phyloP scores from a whole-genome alignment of 306 rosid species.

The Glycine latifolia region DNA sequence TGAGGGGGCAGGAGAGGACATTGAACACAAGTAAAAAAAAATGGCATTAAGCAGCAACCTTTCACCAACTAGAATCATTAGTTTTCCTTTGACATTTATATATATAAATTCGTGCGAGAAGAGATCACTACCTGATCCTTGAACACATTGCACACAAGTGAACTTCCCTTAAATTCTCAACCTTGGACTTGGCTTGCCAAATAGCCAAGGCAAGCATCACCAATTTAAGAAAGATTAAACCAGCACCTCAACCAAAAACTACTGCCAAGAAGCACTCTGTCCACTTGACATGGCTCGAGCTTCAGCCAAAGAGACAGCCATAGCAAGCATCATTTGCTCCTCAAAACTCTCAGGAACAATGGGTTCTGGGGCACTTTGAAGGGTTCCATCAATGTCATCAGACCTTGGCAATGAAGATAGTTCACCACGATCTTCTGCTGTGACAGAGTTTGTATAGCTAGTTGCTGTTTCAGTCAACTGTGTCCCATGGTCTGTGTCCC shows the following conservation, averaged over 20 bases:
- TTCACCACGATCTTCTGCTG: conserved; percentile 59
- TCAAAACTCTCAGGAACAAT: conserved; percentile 90
- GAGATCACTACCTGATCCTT: conserved; percentile 61
- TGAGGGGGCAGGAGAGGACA: conserved; percentile 35
- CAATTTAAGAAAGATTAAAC: conserved; percentile 47
- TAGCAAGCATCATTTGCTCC: conserved; percentile 98
- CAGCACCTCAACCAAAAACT: conserved; percentile 47
- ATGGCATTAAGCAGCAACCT: conserved; percentile 56
- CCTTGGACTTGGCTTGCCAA: conserved; percentile 50
- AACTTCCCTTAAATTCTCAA: conserved; percentile 49
- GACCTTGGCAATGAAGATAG: conserved; percentile 53
- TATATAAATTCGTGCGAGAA: conserved; percentile 46
- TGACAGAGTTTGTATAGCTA: conserved; percentile 66
- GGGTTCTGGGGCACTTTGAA: conserved; percentile 57
- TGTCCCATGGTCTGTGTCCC: conserved; percentile 66
- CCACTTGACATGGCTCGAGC: conserved; percentile 73
- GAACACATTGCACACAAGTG: conserved; percentile 52
- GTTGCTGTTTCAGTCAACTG: conserved; percentile 66
- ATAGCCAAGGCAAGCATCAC: conserved; percentile 49
- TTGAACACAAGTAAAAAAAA: conserved; percentile 38
- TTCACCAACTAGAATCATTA: conserved; percentile 67
- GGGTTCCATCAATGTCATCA: conserved; percentile 63
- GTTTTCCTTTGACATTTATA: conserved; percentile 64
- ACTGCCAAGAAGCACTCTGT: conserved; percentile 80
- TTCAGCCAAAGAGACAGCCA: conserved; percentile 96